Base-by-base conservation (phyloP, 2,329 filamentous ascomycete species). In the Penicillium fuscoglaucum region DNA sequence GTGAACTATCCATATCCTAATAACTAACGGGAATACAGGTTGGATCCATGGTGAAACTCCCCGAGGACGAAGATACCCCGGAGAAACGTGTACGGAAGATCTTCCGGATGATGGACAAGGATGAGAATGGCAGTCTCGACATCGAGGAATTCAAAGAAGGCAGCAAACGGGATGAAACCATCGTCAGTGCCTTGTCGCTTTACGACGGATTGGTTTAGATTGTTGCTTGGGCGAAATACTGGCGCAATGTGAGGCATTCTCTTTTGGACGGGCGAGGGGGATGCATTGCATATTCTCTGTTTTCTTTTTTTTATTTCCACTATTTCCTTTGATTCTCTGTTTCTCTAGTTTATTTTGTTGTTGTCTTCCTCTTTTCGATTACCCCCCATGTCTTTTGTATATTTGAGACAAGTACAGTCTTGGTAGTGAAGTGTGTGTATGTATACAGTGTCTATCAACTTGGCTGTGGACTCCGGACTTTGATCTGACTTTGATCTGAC, bases 61-160 rank as follows among this genome's bases (percentile, higher is more conserved):
- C 95, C 52, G 92, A 97, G 77, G 95, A 99, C 79, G 95, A 99
- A 81, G 93, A 99, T 79, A 99, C 95, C 57, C 95, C 95, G 19
- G 93, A 98, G 83, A 99, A 99, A 83, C 89, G 95, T 64, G 95
- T 99, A 63, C 87, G 84, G 78, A 99, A 99, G 83, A 98, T 99
- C 77, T 99, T 99, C 83, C 85, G 89, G 71, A 98, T 98, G 95
- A 99, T 99, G 95, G 95, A 99, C 83, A 99, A 99, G 84, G 95
- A 99, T 76, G 93, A 98, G 81, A 98, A 98, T 74, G 95, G 93
- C 68, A 96, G 90, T 72, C 80, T 99, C 69, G 93, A 98, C 75
- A 93, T 97, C 84, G 89, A 93, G 61, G 95, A 99, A 76, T 99
- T 99, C 83, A 98, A 98, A 80, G 95, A 99, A 80, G 95, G 95